phyloP scores from a whole-genome alignment of 768 basidiomycete genomes.

The Tricholoma saponaceum region DNA sequence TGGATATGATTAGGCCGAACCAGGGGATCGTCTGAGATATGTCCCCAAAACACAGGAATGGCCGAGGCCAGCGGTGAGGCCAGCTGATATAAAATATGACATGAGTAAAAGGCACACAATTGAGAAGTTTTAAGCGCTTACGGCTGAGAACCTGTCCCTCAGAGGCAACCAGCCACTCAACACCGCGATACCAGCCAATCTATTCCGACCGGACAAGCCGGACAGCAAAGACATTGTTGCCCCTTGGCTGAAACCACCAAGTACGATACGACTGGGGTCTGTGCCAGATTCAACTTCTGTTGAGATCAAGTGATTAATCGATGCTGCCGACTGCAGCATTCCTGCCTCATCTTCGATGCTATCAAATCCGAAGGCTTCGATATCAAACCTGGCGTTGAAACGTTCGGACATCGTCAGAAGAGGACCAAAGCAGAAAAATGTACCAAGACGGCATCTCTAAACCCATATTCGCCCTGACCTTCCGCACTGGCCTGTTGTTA shows the following conservation, averaged over 20 bases:
- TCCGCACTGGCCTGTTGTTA: slow-evolving; percentile 41
- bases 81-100: slow-evolving; percentile 42
- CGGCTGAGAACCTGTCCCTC: slow-evolving; percentile 58
- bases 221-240: slow-evolving; percentile 75
- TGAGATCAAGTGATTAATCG: slow-evolving; percentile 66
- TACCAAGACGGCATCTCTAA: slow-evolving; percentile 77
- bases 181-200: slow-evolving; percentile 66
- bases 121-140: slow-evolving; percentile 29
- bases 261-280: slow-evolving; percentile 63
- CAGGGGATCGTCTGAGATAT: slow-evolving; percentile 73
- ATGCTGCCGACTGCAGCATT: slow-evolving; percentile 60
- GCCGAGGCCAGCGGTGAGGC: slow-evolving; percentile 51
- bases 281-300: slow-evolving; percentile 73
- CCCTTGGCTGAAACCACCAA: slow-evolving; percentile 91
- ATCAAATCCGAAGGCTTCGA: slow-evolving; percentile 59
- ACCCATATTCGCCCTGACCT: slow-evolving; percentile 74
- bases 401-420: not conserved
- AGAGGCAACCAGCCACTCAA: slow-evolving; percentile 83
- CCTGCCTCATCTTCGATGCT: slow-evolving; percentile 70
- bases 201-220: slow-evolving; percentile 61
- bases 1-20: slow-evolving; percentile 55
- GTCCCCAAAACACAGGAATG: slow-evolving; percentile 84
- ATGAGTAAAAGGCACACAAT: not conserved
- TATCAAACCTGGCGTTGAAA: slow-evolving; percentile 62
- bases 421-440: slow-evolving; percentile 10